Base-by-base conservation (phyloP, 768 basidiomycete species). In the Gelatoporia subvermispora region DNA sequence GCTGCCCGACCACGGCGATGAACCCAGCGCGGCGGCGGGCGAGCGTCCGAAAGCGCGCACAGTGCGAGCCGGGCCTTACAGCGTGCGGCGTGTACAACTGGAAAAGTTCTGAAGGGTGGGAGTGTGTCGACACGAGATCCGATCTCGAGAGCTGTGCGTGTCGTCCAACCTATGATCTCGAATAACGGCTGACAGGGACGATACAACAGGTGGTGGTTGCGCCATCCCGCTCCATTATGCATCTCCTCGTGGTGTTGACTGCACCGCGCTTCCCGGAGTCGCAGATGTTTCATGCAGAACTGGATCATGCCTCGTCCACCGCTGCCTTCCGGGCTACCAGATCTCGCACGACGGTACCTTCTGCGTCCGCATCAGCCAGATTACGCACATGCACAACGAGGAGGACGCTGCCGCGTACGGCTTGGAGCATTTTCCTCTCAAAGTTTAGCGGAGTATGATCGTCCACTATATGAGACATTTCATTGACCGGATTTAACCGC, bases 61-160 rank as follows among this genome's bases (percentile, higher is more conserved):
- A 54, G 18, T 78, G 78, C 55, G 59, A 52, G 5, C 47, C 16
- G 2, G 75, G 72, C 3, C 58, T 63, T 46, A 66, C 66, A 0
- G 69, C 73, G 1, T 79, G 78, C 48, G 72, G 72, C 5, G 63
- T 78, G 44, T 68, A 65, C 21, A 70, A 72, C 16, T 62, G 72
- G 28, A 5, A 31, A 31, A 13, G 28, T 13, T 50, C 59, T 8
- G 60, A 65, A 2, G 68, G 71, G 2, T 77, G 74, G 72, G 77
- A 79, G 50, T 78, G 77, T 48, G 54, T 80, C 39, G 59, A 79
- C 53, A 75, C 70, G 1, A 65, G 61, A 48, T 63, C 57, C 35
- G 75, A 79, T 35, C 66, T 80, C 9, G 77, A 77, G 60, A 77
- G 76, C 62, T 80, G 78, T 79, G 46, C 48, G 77, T 72, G 4